These are phyloP conservation scores for Leccinum obscurum DNA, from an alignment of 768 basidiomycete genomes.

Conservation along the genomic window DNA sequence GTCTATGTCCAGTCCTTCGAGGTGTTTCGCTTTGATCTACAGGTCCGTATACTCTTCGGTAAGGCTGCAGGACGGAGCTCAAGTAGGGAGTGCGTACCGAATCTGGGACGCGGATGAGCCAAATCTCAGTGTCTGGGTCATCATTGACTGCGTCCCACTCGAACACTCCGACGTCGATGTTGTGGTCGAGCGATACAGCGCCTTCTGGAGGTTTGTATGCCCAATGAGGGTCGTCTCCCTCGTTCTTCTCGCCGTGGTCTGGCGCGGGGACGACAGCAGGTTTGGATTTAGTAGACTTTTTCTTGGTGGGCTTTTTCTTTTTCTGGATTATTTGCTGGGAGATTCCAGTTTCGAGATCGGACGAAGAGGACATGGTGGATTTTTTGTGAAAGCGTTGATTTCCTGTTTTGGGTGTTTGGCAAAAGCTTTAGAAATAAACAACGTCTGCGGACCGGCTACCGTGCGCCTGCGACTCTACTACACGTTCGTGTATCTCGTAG, in stretches of 20 bases:
- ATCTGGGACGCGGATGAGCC: constrained; percentile 70
- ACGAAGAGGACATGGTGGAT: constrained; percentile 21
- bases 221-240: constrained; percentile 57
- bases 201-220: constrained; percentile 60
- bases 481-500: no score
- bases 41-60: neutral
- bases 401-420: constrained; percentile 29
- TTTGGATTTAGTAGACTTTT: constrained; percentile 11
- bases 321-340: constrained; percentile 9
- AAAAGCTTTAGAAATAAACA: constrained; percentile 29
- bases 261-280: constrained; percentile 8
- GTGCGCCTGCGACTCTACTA: no score
- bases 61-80: neutral
- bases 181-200: constrained; percentile 46
- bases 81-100: constrained; percentile 46
- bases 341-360: constrained; percentile 17
- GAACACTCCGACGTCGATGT: constrained; percentile 48
- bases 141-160: constrained; percentile 67
- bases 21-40: constrained; percentile 66
- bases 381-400: neutral
- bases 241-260: constrained; percentile 45
- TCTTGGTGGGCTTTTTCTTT: constrained; percentile 13
- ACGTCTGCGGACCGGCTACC: neutral
- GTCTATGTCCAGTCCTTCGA: constrained; percentile 53
- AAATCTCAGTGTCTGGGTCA: constrained; percentile 62